Percentiles rank a stretch among this genome's conserved stretches.
These are phyloP conservation scores for Paramecium bursaria DNA, from an alignment of 73 alveolate genomes.

Conservation along the genomic window DNA sequence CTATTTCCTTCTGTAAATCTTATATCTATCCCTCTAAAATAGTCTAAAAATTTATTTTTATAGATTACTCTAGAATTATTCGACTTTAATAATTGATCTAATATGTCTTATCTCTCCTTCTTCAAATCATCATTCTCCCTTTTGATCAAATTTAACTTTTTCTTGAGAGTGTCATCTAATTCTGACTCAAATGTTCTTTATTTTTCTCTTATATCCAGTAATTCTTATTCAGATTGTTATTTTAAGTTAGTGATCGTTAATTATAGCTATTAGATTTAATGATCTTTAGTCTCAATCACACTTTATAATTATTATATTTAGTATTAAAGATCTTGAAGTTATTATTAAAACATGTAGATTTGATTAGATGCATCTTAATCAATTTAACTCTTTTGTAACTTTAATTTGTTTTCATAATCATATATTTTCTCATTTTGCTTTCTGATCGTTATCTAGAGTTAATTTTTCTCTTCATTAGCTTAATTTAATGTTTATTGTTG, in stretches of 20 bases:
- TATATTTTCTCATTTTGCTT: not conserved
- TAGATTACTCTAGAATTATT: not conserved
- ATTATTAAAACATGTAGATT: not conserved
- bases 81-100: not conserved
- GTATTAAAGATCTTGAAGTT: not conserved
- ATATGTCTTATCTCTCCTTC: conserved; percentile 6
- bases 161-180: not conserved
- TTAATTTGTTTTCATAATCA: conserved; percentile 7
- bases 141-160: conserved; percentile 9
- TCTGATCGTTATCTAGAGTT: not conserved
- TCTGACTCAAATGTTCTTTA: conserved; percentile 40
- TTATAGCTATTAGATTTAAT: not conserved
- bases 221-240: conserved; percentile 2
- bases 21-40: not conserved
- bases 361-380: conserved; percentile 29
- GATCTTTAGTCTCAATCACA: not conserved
- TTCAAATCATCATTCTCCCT: not conserved
- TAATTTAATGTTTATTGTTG: not conserved
- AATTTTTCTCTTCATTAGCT: not conserved
- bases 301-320: not conserved
- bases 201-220: not conserved
- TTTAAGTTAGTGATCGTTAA: not conserved
- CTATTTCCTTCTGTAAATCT: conserved; percentile 11
- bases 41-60: not conserved
- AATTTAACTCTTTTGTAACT: not conserved